These are phyloP conservation scores for Paraurostyla sp. DNA, from an alignment of 73 alveolate genomes.

Conservation along the genomic window DNA sequence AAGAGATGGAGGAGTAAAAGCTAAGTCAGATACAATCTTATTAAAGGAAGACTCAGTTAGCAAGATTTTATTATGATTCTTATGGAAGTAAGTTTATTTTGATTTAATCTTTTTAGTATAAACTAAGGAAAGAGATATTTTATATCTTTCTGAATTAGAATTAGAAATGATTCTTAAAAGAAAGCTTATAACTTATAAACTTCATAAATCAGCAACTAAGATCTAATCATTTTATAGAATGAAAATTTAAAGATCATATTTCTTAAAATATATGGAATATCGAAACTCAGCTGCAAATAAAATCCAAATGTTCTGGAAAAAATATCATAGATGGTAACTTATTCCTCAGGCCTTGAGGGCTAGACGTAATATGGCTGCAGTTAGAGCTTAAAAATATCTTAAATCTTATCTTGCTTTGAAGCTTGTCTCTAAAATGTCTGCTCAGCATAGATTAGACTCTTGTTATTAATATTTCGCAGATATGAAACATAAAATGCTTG, in stretches of 20 bases:
- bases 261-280: not conserved
- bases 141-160: slow-evolving; percentile 23
- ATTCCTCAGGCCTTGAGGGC: not conserved
- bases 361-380: not conserved
- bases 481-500: not conserved
- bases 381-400: not conserved
- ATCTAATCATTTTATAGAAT: slow-evolving; percentile 1
- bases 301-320: slow-evolving; percentile 7
- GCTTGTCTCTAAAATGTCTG: no score
- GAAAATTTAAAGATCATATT: not conserved
- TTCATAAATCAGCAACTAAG: not conserved
- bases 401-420: not conserved
- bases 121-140: not conserved
- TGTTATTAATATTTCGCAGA: not conserved
- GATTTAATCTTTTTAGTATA: not conserved
- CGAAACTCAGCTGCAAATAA: not conserved
- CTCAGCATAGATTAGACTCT: not conserved
- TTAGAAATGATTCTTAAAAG: slow-evolving; percentile 21
- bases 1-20: slow-evolving; percentile 1
- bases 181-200: not conserved
- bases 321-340: slow-evolving; percentile 30
- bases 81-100: slow-evolving; percentile 30
- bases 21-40: not conserved
- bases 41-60: slow-evolving; percentile 10
- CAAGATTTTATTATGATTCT: not conserved